Conservation (phyloP, 345 rosid species). For the Moringa oleifera region DNA sequence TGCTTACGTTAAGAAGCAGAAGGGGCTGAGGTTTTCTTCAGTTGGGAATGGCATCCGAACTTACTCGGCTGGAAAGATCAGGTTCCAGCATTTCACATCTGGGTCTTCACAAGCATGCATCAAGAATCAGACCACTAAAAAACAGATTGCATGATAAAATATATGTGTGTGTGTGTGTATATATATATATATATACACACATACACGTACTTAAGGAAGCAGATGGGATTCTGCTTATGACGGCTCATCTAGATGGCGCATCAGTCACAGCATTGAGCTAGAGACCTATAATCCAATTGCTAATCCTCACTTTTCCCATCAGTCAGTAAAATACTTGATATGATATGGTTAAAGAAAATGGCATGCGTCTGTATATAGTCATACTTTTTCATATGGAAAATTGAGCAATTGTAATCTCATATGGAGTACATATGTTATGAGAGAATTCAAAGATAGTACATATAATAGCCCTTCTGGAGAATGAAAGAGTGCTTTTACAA, state of each 20-base stretch:
- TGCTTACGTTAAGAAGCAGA: slow-evolving; percentile 21
- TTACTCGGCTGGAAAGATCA: slow-evolving; percentile 28
- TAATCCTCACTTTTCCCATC: slow-evolving; percentile 11
- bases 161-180: too few relatives aligned
- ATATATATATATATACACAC: too few relatives aligned
- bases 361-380: slow-evolving; percentile 3
- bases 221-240: too few relatives aligned
- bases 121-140: slow-evolving; percentile 1
- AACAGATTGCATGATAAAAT: slow-evolving; percentile 13
- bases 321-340: slow-evolving; percentile 3
- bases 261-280: slow-evolving; percentile 46
- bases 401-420: slow-evolving; percentile 5
- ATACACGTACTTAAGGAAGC: neutral
- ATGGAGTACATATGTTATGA: neutral
- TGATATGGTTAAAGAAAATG: neutral
- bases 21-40: slow-evolving; percentile 25
- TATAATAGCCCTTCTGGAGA: neutral
- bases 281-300: neutral
- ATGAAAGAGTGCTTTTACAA: neutral
- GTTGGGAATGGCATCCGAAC: slow-evolving; percentile 37
- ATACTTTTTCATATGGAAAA: slow-evolving; percentile 6
- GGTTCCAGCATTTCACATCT: slow-evolving; percentile 26
- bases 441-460: neutral
- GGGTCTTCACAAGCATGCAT: slow-evolving; percentile 31
- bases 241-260: slow-evolving; percentile 42